Evolutionary conservation across 2,329 filamentous ascomycete genomes (phyloP), one percentile per base, ranked within the genome.

Genomic region (Curvularia hawaiiensis): DNA sequence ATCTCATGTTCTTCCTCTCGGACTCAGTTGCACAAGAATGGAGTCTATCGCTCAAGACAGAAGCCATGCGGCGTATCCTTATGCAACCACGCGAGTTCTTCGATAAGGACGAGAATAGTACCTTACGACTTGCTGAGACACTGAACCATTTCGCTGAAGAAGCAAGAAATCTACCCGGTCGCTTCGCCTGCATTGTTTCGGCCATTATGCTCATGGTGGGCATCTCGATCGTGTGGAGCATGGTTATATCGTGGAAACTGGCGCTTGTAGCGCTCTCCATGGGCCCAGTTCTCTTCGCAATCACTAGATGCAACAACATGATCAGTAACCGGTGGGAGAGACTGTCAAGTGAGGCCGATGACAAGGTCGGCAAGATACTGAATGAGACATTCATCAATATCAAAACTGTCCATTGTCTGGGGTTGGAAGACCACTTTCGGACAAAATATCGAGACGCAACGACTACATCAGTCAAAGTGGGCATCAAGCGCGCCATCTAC

Each of bases 101-200:
- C 65, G 88, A 92, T 61, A 79, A 83, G 49, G 81, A 88, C 2
- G 80, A 82, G 33, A 90, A 95, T 72, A 85, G 83, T 0, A 79
- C 89, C 0, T 80, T 82, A 0, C 81, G 82, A 2, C 81, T 98
- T 41, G 86, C 83, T 0, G 87, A 91, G 59, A 89, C 84, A 44
- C 82, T 98, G 0, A 91, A 96, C 67, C 85, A 89, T 16, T 90
- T 91, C 66, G 90, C 89, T 0, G 92, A 98, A 72, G 92, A 97
- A 71, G 93, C 95, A 85, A 85, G 90, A 9, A 92, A 91, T 65
- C 79, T 98, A 0, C 82, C 96, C 0, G 90, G 90, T 2, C 85
- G 90, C 1, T 96, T 97, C 68, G 82, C 88, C 0, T 89, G 90
- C 1, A 85, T 90, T 52, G 75, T 89, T 0, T 80, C 93, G 14